Percentiles rank a stretch among this genome's conserved stretches.
phyloP scores from a whole-genome alignment of 495 filamentous ascomycete species.

The Aspergillus bertholletiae region DNA sequence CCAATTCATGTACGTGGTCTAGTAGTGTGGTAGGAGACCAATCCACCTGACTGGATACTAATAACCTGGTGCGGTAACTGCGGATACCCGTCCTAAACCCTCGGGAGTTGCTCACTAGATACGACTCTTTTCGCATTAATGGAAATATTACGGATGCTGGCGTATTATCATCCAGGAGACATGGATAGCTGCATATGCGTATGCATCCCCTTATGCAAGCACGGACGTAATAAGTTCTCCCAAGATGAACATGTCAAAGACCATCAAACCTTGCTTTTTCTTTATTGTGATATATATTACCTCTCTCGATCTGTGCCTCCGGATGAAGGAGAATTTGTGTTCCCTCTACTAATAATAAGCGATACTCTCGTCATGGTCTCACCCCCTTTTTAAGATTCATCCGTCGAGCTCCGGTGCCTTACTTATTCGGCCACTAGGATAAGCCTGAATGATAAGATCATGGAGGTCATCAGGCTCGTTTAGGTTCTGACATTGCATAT shows the following conservation, averaged over 20 bases:
- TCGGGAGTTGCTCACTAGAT: not conserved
- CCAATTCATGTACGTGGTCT: not conserved
- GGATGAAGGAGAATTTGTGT: no score
- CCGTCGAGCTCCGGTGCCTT: no score
- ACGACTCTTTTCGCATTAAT: not conserved
- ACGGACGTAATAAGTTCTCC: not conserved
- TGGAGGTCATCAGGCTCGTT: no score
- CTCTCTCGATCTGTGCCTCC: no score
- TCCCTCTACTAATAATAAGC: no score
- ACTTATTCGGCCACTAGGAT: no score
- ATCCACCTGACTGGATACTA: not conserved
- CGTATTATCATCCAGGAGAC: not conserved
- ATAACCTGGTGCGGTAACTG: conserved; percentile 5
- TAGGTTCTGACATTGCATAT: no score
- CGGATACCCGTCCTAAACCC: not conserved
- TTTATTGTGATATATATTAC: not conserved
- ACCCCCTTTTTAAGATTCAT: no score
- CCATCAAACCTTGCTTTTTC: not conserved
- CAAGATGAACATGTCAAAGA: not conserved
- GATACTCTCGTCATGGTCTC: no score
- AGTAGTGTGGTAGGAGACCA: no score
- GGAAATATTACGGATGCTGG: not conserved
- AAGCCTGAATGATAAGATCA: no score
- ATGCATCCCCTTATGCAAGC: not conserved
- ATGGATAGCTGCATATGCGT: conserved; percentile 6